These are phyloP conservation scores for Hemileccinum rubropunctum DNA, from an alignment of 768 basidiomycete species.

Conservation along the genomic window DNA sequence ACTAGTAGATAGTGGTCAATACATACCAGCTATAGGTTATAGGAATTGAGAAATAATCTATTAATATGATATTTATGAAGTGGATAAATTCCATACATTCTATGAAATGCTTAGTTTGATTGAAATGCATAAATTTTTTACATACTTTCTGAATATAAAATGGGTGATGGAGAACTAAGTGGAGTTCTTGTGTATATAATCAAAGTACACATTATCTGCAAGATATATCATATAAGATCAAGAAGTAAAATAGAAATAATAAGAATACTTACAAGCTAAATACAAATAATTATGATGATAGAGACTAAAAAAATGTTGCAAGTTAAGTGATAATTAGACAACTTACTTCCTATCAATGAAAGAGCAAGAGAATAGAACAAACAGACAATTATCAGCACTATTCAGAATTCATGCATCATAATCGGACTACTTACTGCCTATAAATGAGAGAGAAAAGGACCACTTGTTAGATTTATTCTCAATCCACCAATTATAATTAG, in stretches of 20 bases:
- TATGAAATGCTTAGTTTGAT: no score
- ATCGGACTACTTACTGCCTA: background rate
- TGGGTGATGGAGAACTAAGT: background rate
- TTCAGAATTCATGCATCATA: background rate
- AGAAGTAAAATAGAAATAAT: background rate
- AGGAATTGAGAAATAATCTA: no score
- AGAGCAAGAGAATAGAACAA: no score
- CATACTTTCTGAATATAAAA: background rate
- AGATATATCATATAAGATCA: background rate
- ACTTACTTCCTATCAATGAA: background rate
- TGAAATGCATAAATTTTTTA: background rate
- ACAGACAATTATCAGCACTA: background rate
- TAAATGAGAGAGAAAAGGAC: background rate
- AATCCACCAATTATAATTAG: no score
- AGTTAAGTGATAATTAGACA: background rate
- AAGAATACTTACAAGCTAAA: background rate
- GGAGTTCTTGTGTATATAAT: background rate
- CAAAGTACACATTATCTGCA: background rate
- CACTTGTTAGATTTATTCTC: background rate
- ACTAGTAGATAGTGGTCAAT: no score
- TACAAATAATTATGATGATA: background rate
- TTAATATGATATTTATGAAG: no score
- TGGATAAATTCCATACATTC: no score
- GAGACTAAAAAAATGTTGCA: no score
- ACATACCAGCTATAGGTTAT: no score